Percentiles rank a stretch among this genome's conserved stretches.
Conservation (phyloP, 2,329 filamentous ascomycete species). For the Penicillium expansum region DNA sequence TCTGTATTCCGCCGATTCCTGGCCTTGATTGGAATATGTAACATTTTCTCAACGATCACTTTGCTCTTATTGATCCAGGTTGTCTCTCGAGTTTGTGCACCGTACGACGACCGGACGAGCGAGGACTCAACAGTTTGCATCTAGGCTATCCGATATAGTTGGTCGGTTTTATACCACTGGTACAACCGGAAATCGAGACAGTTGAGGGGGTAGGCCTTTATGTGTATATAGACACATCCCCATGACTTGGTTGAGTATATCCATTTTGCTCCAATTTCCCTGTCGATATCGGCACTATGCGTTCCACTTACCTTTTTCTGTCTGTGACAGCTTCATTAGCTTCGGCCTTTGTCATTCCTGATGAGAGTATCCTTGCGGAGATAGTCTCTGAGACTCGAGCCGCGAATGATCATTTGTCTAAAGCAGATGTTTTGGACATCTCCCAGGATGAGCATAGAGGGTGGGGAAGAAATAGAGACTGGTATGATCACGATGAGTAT, state of each 20-base stretch:
- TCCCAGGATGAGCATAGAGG: neutral
- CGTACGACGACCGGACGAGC: neutral
- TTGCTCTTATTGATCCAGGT: neutral
- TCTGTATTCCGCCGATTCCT: neutral
- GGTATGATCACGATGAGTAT: neutral
- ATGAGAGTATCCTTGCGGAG: slow-evolving; percentile 7
- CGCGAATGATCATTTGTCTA: neutral
- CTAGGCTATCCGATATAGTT: neutral
- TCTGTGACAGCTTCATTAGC: slow-evolving; percentile 1
- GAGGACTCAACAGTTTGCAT: neutral
- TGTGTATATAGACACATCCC: neutral
- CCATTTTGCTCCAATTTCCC: neutral
- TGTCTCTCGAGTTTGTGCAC: neutral
- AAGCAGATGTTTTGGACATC: neutral
- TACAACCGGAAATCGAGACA: neutral
- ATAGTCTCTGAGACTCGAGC: neutral
- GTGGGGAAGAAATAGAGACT: neutral
- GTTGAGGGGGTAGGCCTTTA: neutral
- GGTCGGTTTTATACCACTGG: neutral
- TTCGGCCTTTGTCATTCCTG: slow-evolving; percentile 13
- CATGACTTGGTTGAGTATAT: neutral
- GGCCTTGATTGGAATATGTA: neutral
- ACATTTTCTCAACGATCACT: neutral
- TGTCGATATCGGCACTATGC: neutral
- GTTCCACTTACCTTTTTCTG: slow-evolving; percentile 1